phyloP scores from a whole-genome alignment of 148 eudicot species.

The Rhododendron simsii region DNA sequence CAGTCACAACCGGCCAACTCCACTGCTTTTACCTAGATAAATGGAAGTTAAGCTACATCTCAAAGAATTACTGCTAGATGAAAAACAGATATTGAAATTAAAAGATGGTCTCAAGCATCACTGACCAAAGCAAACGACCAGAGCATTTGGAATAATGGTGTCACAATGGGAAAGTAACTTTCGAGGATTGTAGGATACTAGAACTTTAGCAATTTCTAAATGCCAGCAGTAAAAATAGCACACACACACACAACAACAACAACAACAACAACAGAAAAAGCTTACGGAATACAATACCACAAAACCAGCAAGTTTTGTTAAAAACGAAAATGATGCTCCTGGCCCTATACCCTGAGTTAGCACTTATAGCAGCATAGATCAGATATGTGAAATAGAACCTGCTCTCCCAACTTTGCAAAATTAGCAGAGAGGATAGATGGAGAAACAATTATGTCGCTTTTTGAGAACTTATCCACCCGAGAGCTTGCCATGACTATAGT shows the following conservation, averaged over 20 bases:
- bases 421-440: conserved; percentile 98
- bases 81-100: background rate
- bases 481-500: conserved; percentile 73
- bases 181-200: background rate
- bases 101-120: background rate
- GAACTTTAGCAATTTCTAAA: background rate
- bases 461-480: conserved; percentile 92
- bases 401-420: conserved; percentile 94
- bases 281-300: background rate
- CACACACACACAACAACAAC: background rate
- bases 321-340: background rate
- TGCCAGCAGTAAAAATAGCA: background rate
- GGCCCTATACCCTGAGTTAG: background rate
- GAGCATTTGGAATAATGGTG: background rate
- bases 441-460: conserved; percentile 92
- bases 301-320: background rate
- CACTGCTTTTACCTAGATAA: conserved; percentile 82
- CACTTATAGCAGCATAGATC: conserved; percentile 5
- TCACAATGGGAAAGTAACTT: background rate
- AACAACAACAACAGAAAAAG: background rate
- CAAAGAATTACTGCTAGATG: background rate
- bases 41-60: conserved; percentile 15
- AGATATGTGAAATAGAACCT: conserved; percentile 41
- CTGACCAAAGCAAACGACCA: background rate
- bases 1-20: conserved; percentile 99